Evolutionary conservation across 768 basidiomycete genomes (phyloP).

Genomic region (Macrolepiota dolichaula): DNA sequence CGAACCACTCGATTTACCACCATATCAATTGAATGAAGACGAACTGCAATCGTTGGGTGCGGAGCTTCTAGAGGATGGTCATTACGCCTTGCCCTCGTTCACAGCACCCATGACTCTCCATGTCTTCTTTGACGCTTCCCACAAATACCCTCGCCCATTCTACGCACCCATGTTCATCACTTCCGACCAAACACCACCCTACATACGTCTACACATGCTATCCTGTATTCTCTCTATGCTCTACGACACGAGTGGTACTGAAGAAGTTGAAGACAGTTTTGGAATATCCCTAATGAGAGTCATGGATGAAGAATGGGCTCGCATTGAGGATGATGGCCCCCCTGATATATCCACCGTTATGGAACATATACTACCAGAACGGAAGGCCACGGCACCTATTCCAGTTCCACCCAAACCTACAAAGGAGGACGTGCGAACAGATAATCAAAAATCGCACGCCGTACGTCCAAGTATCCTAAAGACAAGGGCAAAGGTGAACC

Average conservation of each 20-base stretch:
- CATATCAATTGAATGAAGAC: constrained; percentile 36
- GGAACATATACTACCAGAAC: constrained; percentile 47
- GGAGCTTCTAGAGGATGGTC: constrained; percentile 37
- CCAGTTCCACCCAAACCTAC: background rate
- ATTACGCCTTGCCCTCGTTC: constrained; percentile 61
- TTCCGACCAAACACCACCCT: constrained; percentile 67
- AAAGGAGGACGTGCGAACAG: background rate
- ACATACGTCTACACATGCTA: constrained; percentile 82
- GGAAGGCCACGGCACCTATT: background rate
- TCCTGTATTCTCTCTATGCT: constrained; percentile 58
- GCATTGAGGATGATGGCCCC: constrained; percentile 64
- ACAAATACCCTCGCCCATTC: constrained; percentile 38
- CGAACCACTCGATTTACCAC: constrained; percentile 9
- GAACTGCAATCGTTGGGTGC: constrained; percentile 59
- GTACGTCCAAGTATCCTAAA: background rate
- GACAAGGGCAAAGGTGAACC: background rate
- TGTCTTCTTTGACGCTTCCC: constrained; percentile 50
- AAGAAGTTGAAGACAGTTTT: constrained; percentile 66
- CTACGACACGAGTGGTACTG: constrained; percentile 46
- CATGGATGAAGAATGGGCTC: constrained; percentile 69
- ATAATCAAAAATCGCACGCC: background rate
- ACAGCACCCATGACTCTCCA: constrained; percentile 65
- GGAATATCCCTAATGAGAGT: constrained; percentile 67
- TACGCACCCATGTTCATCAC: constrained; percentile 75
- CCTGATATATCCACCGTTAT: constrained; percentile 74